These are phyloP conservation scores for Castanea crenata DNA, from an alignment of 306 rosid species.

Conservation along the genomic window DNA sequence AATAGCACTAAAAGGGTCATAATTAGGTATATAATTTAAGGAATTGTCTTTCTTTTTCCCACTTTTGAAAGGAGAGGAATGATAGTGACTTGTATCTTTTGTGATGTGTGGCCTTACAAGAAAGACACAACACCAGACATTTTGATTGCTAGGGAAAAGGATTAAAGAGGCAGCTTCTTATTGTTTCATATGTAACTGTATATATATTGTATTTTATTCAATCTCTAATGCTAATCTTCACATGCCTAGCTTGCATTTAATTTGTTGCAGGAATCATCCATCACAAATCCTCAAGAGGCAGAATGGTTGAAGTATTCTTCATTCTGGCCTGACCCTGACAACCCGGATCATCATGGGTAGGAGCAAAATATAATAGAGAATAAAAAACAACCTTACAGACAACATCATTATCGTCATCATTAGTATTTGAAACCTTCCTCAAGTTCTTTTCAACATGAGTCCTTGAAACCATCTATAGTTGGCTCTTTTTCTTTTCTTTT, in stretches of 20 bases:
- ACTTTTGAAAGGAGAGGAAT: neutral
- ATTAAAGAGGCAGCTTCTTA: conserved; percentile 6
- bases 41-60: neutral
- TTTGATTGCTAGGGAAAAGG: conserved; percentile 9
- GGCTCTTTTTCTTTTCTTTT: conserved; percentile 41
- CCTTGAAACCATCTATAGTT: conserved; percentile 39
- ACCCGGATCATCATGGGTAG: conserved; percentile 79
- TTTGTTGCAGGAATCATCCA: conserved; percentile 63
- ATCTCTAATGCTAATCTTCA: conserved; percentile 36
- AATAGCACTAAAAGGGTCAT: neutral
- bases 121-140: conserved; percentile 11
- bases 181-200: neutral
- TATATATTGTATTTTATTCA: neutral
- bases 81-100: conserved; percentile 10
- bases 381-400: conserved; percentile 29
- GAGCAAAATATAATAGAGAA: conserved; percentile 12
- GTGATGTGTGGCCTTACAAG: conserved; percentile 13
- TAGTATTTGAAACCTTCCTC: conserved; percentile 47
- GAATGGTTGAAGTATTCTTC: conserved; percentile 97
- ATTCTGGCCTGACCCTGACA: conserved; percentile 91
- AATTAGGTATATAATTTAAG: neutral
- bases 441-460: conserved; percentile 46
- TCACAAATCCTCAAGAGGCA: conserved; percentile 69
- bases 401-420: conserved; percentile 50
- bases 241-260: conserved; percentile 1